Percentiles rank a stretch among this genome's conserved stretches.
Evolutionary conservation across 805 yeast species (phyloP).

Genomic region (Barnettozyma californica): DNA sequence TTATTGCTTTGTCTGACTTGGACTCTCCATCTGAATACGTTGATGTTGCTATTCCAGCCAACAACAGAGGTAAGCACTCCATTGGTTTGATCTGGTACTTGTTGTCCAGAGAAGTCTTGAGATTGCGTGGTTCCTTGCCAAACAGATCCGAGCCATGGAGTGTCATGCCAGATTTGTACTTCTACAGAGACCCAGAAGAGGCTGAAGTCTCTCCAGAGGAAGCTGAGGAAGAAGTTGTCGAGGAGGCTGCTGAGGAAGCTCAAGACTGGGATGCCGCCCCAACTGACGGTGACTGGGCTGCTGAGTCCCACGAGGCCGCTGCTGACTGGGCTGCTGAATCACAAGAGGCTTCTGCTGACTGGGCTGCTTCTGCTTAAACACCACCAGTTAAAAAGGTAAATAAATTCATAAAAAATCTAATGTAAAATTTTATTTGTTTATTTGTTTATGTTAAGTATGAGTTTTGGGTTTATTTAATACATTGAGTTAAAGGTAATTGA

Average conservation of each 20-base stretch:
- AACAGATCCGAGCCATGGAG: slow-evolving; percentile 97
- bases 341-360: slow-evolving; percentile 28
- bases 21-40: slow-evolving; percentile 99
- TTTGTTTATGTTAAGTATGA: neutral
- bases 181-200: slow-evolving; percentile 99
- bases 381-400: slow-evolving; percentile 19
- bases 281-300: slow-evolving; percentile 74
- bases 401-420: slow-evolving; percentile 21
- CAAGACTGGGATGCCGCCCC: slow-evolving; percentile 68
- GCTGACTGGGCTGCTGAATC: slow-evolving; percentile 53
- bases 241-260: slow-evolving; percentile 54
- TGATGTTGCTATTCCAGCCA: slow-evolving; percentile 99
- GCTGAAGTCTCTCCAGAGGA: slow-evolving; percentile 73
- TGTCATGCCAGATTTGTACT: slow-evolving; percentile 99
- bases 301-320: slow-evolving; percentile 58
- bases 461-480: slow-evolving; percentile 1
- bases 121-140: slow-evolving; percentile 96
- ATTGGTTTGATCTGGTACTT: slow-evolving; percentile 99
- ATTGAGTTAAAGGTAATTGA: neutral
- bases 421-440: slow-evolving; percentile 24
- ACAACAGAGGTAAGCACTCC: slow-evolving; percentile 99
- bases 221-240: slow-evolving; percentile 48
- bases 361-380: slow-evolving; percentile 20
- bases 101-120: slow-evolving; percentile 97
- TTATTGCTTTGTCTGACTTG: slow-evolving; percentile 96